phyloP scores from a whole-genome alignment of 352 stramenopile genomes.

The Phytophthora citricola region DNA sequence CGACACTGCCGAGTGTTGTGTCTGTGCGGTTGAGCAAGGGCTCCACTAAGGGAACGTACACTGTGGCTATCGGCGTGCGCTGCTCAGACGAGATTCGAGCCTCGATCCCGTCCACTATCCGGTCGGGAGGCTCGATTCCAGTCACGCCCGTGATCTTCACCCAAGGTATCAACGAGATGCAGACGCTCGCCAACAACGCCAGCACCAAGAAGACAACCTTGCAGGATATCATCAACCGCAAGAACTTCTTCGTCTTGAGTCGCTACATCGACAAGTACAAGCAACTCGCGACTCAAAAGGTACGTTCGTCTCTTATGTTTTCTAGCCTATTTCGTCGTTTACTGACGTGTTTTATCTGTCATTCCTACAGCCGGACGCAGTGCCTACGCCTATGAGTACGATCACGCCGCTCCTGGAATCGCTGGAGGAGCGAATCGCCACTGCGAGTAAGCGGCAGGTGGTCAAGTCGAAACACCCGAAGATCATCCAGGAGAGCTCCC shows the following conservation, averaged over 20 bases:
- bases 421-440: constrained; percentile 59
- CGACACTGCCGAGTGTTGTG: constrained; percentile 72
- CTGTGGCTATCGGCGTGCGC: constrained; percentile 64
- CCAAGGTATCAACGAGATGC: constrained; percentile 86
- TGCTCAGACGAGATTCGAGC: constrained; percentile 50
- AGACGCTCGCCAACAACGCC: constrained; percentile 79
- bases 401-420: constrained; percentile 52
- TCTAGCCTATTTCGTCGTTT: background rate
- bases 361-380: constrained; percentile 42
- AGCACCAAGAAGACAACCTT: constrained; percentile 72
- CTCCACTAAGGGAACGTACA: constrained; percentile 52
- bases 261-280: constrained; percentile 74
- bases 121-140: constrained; percentile 51
- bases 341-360: constrained; percentile 19
- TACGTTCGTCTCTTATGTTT: constrained; percentile 20
- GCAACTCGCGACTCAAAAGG: constrained; percentile 44
- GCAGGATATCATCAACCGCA: constrained; percentile 79
- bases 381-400: constrained; percentile 52
- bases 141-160: constrained; percentile 78
- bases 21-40: constrained; percentile 73
- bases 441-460: constrained; percentile 64
- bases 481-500: constrained; percentile 76
- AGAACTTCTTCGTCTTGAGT: constrained; percentile 67
- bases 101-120: constrained; percentile 55
- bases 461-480: constrained; percentile 82